Evolutionary conservation across 2,329 filamentous ascomycete genomes (phyloP).

Genomic region (Alternaria sp.): DNA sequence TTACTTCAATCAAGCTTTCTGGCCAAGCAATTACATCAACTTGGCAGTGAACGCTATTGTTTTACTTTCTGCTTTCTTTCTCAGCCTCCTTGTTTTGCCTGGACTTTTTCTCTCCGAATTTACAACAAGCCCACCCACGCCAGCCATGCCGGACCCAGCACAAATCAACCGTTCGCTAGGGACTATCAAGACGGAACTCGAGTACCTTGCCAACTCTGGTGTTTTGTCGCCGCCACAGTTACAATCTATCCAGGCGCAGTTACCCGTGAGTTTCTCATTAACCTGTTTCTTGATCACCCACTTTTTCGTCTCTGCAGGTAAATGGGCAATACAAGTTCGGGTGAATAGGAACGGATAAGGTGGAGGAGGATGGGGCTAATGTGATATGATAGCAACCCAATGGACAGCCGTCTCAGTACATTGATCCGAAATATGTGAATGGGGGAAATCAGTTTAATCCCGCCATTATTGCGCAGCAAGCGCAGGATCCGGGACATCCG

Average conservation of each 20-base stretch:
- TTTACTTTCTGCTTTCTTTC: too few relatives aligned
- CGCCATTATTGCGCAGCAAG: slow-evolving; percentile 28
- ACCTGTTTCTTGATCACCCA: too few relatives aligned
- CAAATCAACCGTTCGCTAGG: slow-evolving; percentile 28
- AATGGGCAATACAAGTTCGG: too few relatives aligned
- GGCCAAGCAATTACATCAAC: background rate
- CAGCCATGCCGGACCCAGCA: slow-evolving; percentile 23
- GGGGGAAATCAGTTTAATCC: slow-evolving; percentile 30
- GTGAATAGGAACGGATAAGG: too few relatives aligned
- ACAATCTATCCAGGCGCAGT: slow-evolving; percentile 30
- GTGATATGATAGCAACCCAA: slow-evolving; percentile 12
- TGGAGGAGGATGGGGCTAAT: too few relatives aligned
- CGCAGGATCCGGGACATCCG: slow-evolving; percentile 30
- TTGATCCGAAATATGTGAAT: slow-evolving; percentile 24
- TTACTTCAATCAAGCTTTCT: background rate
- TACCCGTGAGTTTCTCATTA: slow-evolving; percentile 8
- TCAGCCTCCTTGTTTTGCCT: too few relatives aligned
- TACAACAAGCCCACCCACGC: too few relatives aligned
- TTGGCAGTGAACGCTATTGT: slow-evolving; percentile 9
- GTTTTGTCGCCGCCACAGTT: slow-evolving; percentile 26
- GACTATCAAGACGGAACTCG: slow-evolving; percentile 26
- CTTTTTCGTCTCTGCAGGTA: too few relatives aligned
- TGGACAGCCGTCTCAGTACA: slow-evolving; percentile 28
- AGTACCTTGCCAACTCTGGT: slow-evolving; percentile 28
- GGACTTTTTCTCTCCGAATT: too few relatives aligned